Evolutionary conservation across 495 filamentous ascomycete genomes (phyloP), one percentile per base, ranked within the genome.

Genomic region (Massariosphaeria phaeospora): DNA sequence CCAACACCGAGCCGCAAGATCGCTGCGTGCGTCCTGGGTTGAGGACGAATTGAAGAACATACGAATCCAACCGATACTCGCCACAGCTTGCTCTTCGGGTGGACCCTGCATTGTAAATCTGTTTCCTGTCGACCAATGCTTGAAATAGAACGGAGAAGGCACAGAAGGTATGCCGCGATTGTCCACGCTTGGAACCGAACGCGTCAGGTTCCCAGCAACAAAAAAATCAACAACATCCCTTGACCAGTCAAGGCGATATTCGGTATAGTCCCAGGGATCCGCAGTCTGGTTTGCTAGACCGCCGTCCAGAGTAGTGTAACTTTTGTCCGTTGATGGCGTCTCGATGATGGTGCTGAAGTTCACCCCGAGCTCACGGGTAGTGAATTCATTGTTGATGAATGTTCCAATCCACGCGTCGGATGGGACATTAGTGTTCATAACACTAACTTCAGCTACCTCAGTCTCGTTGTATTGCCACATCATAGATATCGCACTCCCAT

Each of bases 1-100:
- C 13, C 45, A 24, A 46, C 71, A 73, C 15, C 57, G 50, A 3
- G 48, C 36, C 13, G 57, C 59, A 56, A 65, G 68, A 9, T 55
- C 55, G 20, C 47, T 43, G n/a, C 62, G 63, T 18, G 52, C 48
- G 8, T 55, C 42, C 12, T 64, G 47, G 9, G 52, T 69, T 61
- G 56, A 25, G 18, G 72, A 71, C 9, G 69, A 69, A 41, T 74
- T 74, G 68, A 74, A 74, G 54, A 73, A 74, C 30, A 68, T 35
- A 21, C 71, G 63, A 9, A 64, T 63, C 67, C 69, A 74, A n/a
- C 61, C 68, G 20, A 74, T 42, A 48, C 65, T 66, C 9, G 70
- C 71, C 2, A 47, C 40, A 11, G 71, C 57, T 11, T 12, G 35
- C 20, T 61, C 48, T 21, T 12, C 30, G 1, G 72, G 72, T 10